Base-by-base conservation (phyloP, 2,329 filamentous ascomycete species). In the Pseudogymnoascus sp. region DNA sequence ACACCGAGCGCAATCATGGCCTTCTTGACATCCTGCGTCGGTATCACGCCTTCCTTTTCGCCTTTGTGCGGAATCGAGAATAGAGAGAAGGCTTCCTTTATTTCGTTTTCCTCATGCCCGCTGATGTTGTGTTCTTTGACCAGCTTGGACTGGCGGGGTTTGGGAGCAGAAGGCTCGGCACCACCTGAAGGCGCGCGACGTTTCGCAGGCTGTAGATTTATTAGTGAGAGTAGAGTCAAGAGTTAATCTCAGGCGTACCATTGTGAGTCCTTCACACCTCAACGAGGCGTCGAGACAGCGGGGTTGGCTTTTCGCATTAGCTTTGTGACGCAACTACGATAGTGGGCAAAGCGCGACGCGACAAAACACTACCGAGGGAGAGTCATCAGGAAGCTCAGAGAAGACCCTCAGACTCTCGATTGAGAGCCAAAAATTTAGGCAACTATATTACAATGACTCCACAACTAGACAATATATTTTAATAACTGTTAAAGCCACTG, bases 91-190 rank as follows among this genome's bases (percentile, higher is more conserved):
- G 92, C 92, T 75, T 97, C 92, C 70, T 85, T 87, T 72, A 99
- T 96, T 77, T 97, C 92, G 68, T 84, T 82, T 77, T 97, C 93
- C 76, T 97, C 89, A 66, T 88, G 85, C 41, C 87, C 88, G 12
- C 85, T 88, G 71, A 97, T 85, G 74, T 92, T 88, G 81, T 97
- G 87, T 72, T 96, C 91, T 77, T 92, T 93, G 30, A 93, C 93
- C 69, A 97, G 90, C 75, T 92, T 95, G 64, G 92, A 96, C 71
- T 85, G 86, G 66, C 89, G 88, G 62, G 79, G 77, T 72, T 78
- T 75, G 33, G 77, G 62, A 25, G 64, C 63, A 2, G 66, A 63
- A 5, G 65, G 60, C 33, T 65, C 64, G 19, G 19, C 19, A 33
- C 28, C 49, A 35, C 49, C 49, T 14, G 49, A 55, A 19, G 66